Conservation (phyloP, 2,329 filamentous ascomycete genomes). For the Cercospora canescens region DNA sequence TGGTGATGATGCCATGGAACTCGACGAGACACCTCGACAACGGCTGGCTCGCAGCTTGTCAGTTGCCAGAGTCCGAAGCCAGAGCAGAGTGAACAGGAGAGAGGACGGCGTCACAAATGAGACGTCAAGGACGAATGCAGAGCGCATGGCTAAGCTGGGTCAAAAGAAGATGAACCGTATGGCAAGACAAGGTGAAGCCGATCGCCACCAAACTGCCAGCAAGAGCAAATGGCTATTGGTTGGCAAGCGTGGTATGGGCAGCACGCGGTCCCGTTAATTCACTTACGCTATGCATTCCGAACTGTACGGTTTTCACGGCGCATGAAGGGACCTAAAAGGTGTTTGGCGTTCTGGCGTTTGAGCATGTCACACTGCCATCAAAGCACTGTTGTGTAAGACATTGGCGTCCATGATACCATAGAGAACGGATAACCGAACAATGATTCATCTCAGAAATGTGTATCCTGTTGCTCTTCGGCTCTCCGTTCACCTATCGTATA, state of each 20-base stretch:
- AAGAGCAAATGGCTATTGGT: slow-evolving; percentile 89
- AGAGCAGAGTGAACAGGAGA: slow-evolving; percentile 65
- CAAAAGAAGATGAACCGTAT: slow-evolving; percentile 99
- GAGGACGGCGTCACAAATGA: slow-evolving; percentile 76
- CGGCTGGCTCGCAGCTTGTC: slow-evolving; percentile 53
- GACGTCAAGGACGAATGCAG: slow-evolving; percentile 70
- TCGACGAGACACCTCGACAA: slow-evolving; percentile 43
- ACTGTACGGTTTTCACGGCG: slow-evolving; percentile 4
- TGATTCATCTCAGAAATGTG: not conserved
- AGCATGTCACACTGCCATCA: not conserved
- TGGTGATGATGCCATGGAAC: slow-evolving; percentile 70
- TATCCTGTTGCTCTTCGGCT: not conserved
- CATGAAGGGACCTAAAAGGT: slow-evolving; percentile 1
- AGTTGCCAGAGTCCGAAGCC: slow-evolving; percentile 69
- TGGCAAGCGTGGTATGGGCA: slow-evolving; percentile 93
- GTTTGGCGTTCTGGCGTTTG: slow-evolving; percentile 2
- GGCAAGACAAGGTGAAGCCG: slow-evolving; percentile 94
- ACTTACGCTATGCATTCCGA: not conserved
- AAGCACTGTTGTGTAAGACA: not conserved
- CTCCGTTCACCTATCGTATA: not conserved
- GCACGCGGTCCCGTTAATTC: slow-evolving; percentile 54
- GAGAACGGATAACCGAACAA: not conserved
- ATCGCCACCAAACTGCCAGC: slow-evolving; percentile 80
- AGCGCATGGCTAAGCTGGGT: slow-evolving; percentile 80
- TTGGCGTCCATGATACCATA: not conserved